A percentile compares a stretch with the other conserved stretches of the same genome.
Conservation (phyloP, 768 basidiomycete genomes). For the Lentinula raphanica region DNA sequence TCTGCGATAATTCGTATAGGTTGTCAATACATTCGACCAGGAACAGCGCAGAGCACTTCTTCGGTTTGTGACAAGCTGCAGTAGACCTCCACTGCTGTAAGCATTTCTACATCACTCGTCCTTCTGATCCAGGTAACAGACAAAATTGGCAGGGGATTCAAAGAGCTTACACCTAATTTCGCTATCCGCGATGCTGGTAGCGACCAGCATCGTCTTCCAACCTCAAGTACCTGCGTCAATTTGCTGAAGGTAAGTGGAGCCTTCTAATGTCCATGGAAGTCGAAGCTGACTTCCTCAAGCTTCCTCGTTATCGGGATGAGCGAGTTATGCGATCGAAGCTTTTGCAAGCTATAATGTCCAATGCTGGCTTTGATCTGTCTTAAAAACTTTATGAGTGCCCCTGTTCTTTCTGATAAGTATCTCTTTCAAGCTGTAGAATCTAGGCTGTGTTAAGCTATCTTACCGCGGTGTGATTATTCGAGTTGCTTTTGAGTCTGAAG, state of each 20-base stretch:
- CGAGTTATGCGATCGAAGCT: slow-evolving; percentile 34
- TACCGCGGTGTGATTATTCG: too few relatives aligned
- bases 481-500: too few relatives aligned
- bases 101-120: slow-evolving; percentile 19
- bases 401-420: too few relatives aligned
- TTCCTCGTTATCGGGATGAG: slow-evolving; percentile 31
- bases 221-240: slow-evolving; percentile 87
- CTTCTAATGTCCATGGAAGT: neutral
- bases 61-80: slow-evolving; percentile 90
- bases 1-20: slow-evolving; percentile 32
- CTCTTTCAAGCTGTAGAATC: too few relatives aligned
- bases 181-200: slow-evolving; percentile 76
- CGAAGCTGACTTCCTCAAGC: slow-evolving; percentile 12
- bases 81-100: slow-evolving; percentile 80
- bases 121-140: neutral
- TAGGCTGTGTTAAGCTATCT: too few relatives aligned
- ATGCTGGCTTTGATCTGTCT: slow-evolving; percentile 48
- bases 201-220: slow-evolving; percentile 68
- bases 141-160: slow-evolving; percentile 59
- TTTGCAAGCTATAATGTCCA: slow-evolving; percentile 40
- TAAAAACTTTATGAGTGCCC: neutral
- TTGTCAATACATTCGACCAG: slow-evolving; percentile 74
- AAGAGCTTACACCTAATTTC: slow-evolving; percentile 83
- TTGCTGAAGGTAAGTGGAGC: slow-evolving; percentile 64
- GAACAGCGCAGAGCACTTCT: slow-evolving; percentile 75